phyloP scores from a whole-genome alignment of 345 rosid genomes.

The Ailanthus altissimus region DNA sequence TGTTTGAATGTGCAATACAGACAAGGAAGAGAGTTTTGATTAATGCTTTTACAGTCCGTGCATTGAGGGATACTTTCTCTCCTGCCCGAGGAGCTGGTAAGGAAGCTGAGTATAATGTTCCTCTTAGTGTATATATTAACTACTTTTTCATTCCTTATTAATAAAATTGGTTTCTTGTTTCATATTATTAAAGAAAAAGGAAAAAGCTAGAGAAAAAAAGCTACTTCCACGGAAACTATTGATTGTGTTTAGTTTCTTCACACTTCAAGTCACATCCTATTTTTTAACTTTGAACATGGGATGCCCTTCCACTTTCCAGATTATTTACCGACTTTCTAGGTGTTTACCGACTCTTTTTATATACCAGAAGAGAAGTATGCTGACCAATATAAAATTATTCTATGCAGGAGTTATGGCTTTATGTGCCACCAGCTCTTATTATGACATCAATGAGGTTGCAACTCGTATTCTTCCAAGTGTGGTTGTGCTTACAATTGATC shows the following conservation, averaged over 20 bases:
- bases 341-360: slow-evolving; percentile 12
- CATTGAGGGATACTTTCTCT: slow-evolving; percentile 91
- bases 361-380: background rate
- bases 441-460: slow-evolving; percentile 86
- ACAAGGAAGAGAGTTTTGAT: slow-evolving; percentile 95
- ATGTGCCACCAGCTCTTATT: slow-evolving; percentile 90
- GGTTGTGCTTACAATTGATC: slow-evolving; percentile 87
- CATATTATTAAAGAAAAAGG: background rate
- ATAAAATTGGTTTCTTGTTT: background rate
- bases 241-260: background rate
- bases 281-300: background rate
- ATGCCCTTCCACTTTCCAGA: background rate
- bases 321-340: background rate
- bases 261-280: background rate
- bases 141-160: background rate
- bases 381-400: slow-evolving; percentile 19
- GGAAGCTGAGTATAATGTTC: slow-evolving; percentile 8
- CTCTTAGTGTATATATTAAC: background rate
- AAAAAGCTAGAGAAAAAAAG: background rate
- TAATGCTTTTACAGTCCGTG: slow-evolving; percentile 99
- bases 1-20: slow-evolving; percentile 43
- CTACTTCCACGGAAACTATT: background rate
- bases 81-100: slow-evolving; percentile 99
- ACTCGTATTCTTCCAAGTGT: slow-evolving; percentile 89
- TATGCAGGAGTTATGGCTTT: slow-evolving; percentile 89